Percentiles rank a stretch among this genome's conserved stretches.
These are phyloP conservation scores for Nemania serpens DNA, from an alignment of 2,329 filamentous ascomycete species.

Conservation along the genomic window DNA sequence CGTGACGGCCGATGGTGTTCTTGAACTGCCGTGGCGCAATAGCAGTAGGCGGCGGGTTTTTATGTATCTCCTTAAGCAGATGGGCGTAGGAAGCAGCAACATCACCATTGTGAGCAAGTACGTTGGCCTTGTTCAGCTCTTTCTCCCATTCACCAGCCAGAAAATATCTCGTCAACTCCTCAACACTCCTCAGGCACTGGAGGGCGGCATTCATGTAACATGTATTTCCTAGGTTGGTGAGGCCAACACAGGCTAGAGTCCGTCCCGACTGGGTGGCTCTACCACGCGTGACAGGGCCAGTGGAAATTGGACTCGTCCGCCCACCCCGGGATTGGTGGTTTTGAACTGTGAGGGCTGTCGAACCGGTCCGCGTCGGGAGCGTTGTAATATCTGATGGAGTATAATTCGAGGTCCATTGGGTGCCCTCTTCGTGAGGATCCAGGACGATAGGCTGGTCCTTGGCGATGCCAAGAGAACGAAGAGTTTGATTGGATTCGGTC, in stretches of 20 bases:
- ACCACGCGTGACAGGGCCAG: slow-evolving; percentile 70
- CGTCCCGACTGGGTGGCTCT: slow-evolving; percentile 71
- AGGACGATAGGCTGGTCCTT: slow-evolving; percentile 79
- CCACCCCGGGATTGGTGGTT: slow-evolving; percentile 60
- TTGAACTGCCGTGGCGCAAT: slow-evolving; percentile 85
- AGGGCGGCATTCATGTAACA: slow-evolving; percentile 99
- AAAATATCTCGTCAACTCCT: slow-evolving; percentile 93
- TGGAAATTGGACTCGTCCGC: slow-evolving; percentile 68
- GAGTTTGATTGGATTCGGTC: slow-evolving; percentile 73
- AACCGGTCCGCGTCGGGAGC: slow-evolving; percentile 44
- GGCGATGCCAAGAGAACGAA: slow-evolving; percentile 70
- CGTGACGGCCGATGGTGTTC: slow-evolving; percentile 76
- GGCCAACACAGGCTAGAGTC: slow-evolving; percentile 75
- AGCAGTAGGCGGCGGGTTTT: slow-evolving; percentile 66
- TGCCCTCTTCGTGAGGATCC: slow-evolving; percentile 72
- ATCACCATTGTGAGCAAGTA: slow-evolving; percentile 80
- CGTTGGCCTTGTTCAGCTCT: slow-evolving; percentile 85
- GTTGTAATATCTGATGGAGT: slow-evolving; percentile 38
- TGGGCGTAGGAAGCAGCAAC: slow-evolving; percentile 84
- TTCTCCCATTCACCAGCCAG: slow-evolving; percentile 72
- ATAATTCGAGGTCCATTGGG: slow-evolving; percentile 61
- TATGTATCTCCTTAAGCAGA: slow-evolving; percentile 79
- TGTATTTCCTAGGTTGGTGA: slow-evolving; percentile 92
- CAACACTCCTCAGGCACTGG: slow-evolving; percentile 90
- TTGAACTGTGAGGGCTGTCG: slow-evolving; percentile 42